phyloP scores from a whole-genome alignment of 2,329 filamentous ascomycete genomes.

The Fonsecaea pugnacius region DNA sequence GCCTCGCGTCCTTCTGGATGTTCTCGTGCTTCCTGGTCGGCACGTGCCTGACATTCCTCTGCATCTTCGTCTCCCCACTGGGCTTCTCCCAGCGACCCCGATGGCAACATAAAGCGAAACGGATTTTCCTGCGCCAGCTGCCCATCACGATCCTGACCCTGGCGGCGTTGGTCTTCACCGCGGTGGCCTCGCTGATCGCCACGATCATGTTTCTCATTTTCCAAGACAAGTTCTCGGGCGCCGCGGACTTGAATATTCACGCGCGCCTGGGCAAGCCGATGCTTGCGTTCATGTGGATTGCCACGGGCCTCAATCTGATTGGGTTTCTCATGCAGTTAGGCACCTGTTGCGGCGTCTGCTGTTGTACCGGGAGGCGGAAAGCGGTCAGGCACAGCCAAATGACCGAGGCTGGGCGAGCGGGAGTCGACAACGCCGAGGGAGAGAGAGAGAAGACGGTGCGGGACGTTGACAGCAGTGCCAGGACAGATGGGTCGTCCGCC shows the following conservation, averaged over 20 bases:
- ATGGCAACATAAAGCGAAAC: conserved; percentile 45
- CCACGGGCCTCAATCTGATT: conserved; percentile 66
- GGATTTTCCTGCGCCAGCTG: conserved; percentile 58
- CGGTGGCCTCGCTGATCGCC: conserved; percentile 72
- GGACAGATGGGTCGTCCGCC: not conserved
- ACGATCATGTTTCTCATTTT: conserved; percentile 86
- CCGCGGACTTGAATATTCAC: conserved; percentile 73
- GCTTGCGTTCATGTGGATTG: conserved; percentile 90
- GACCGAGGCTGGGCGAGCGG: not conserved
- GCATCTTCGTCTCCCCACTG: conserved; percentile 67
- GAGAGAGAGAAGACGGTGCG: not conserved
- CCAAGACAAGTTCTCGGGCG: conserved; percentile 71
- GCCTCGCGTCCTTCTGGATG: conserved; percentile 79
- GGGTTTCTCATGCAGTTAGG: conserved; percentile 75
- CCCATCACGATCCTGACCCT: conserved; percentile 71
- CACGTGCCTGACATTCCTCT: conserved; percentile 70
- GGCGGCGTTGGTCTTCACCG: conserved; percentile 68
- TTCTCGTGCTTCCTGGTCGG: conserved; percentile 82
- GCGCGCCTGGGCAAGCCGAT: conserved; percentile 72
- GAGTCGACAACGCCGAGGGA: not conserved
- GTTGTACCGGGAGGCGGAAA: conserved; percentile 44
- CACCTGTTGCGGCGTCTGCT: conserved; percentile 71
- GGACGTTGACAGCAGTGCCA: not conserved
- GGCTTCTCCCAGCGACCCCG: conserved; percentile 48
- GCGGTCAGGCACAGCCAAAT: conserved; percentile 24